Base-by-base conservation (phyloP, 352 stramenopile genomes). In the Pythium guiyangense region DNA sequence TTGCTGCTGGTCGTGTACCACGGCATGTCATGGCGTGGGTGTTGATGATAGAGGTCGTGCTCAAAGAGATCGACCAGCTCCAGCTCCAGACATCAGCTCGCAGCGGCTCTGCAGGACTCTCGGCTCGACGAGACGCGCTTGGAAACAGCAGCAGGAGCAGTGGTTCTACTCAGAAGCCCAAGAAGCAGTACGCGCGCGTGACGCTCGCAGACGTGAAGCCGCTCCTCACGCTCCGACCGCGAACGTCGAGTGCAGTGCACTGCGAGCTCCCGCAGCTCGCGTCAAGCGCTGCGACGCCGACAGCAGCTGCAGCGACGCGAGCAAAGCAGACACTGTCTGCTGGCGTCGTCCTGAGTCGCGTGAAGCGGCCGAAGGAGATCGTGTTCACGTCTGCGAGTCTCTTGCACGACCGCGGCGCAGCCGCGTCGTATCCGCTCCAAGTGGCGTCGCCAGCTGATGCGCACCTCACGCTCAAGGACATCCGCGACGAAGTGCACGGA, bases 61-160 rank as follows among this genome's bases (percentile, higher is more conserved):
- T 83, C 39, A 71, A 79, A 63, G 74, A 85, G 18, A 62, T 83
- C 31, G 66, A 81, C 6, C 69, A 85, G 43, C 67, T 82, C 39
- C 69, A 77, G 22, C 44, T 70, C 20, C 57, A 64, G 26, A 62
- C 45, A 17, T 54, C 53, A 1, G 44, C 45, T n/a, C 44, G 51
- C 29, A 45, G 31, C 26, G 52, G 57, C 44, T 57, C 50, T 17
- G 35, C 43, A 31, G 34, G 50, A 3, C 12, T 29, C 29, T 39
- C 29, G 11, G n/a, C n/a, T 34, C 31, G n/a, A 4, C 34, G 46
- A 54, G 53, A 45, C n/a, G 44, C 39, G 15, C 2, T 34, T 22
- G 48, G 6, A n/a, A 9, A 18, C 5, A 47, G 20, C 34, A 49
- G 25, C 17, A 47, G 17, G 11, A 20, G 42, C 42, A 47, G 18